Base-by-base conservation (phyloP, 345 rosid genomes). In the Alliaria petiolata region DNA sequence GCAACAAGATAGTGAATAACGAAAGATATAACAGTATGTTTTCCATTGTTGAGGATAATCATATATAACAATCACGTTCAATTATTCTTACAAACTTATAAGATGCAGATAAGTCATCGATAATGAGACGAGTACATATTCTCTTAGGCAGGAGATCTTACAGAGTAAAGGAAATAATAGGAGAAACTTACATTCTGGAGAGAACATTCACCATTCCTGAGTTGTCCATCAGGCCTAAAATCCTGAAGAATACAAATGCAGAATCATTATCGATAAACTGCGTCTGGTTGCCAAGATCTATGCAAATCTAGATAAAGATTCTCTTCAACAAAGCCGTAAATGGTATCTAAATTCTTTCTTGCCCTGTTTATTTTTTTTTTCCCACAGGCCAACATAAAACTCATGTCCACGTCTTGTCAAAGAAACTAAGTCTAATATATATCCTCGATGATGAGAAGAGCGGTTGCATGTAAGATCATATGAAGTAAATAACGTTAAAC, bases 151-250 rank as follows among this genome's bases (percentile, higher is more conserved):
- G n/a, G 19, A 40, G 5, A 52, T 46, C 17, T 55, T 22, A 75
- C 43, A 72, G 25, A 64, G 55, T 20, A 30, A 26, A 65, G 19
- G 61, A 28, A 43, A 35, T 20, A 50, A 31, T n/a, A 51, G 19
- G 13, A 62, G 55, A 43, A 71, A 43, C 47, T 79, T 85, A 90
- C 96, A 90, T 90, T 89, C 34, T 74, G 61, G 17, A 77, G 77
- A 63, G 79, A 65, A 68, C 26, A 45, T 72, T 83, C 85, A 61
- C 85, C 90, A 76, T 61, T 81, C 75, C 46, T 61, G 58, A 75
- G 69, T 54, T 75, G 87, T 78, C 82, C 96, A 69, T 82, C 85
- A 46, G 78, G 67, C 85, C 78, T 82, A 60, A 33, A 70, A 54
- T 90, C 96, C 97, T 93, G 80, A 60, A 70, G 17, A 52, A 76